A percentile compares a stretch with the other conserved stretches of the same genome.
These are phyloP conservation scores for Gentiana straminea DNA, from an alignment of 257 asterid species.

Conservation along the genomic window DNA sequence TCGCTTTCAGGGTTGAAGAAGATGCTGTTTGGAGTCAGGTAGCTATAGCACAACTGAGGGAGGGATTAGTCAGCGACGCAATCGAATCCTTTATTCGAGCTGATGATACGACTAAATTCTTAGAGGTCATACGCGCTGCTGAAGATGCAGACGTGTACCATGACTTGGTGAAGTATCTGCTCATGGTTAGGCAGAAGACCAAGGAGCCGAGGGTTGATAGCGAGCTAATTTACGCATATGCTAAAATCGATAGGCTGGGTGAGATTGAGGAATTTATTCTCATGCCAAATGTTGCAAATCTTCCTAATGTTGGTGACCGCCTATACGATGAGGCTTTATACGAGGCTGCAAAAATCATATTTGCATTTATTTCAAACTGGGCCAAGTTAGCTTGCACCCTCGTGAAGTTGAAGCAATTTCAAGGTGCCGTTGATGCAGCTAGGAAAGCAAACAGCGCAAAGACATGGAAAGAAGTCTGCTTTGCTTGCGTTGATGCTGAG, in stretches of 20 bases:
- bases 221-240: slow-evolving; percentile 95
- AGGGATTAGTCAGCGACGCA: slow-evolving; percentile 96
- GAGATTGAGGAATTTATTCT: slow-evolving; percentile 96
- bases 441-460: slow-evolving; percentile 95
- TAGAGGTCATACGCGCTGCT: slow-evolving; percentile 90
- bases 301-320: slow-evolving; percentile 97
- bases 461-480: slow-evolving; percentile 99
- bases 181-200: slow-evolving; percentile 94
- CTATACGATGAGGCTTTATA: slow-evolving; percentile 88
- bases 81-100: slow-evolving; percentile 97
- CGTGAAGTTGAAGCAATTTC: slow-evolving; percentile 89
- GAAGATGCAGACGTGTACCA: slow-evolving; percentile 81
- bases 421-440: slow-evolving; percentile 99
- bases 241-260: slow-evolving; percentile 88
- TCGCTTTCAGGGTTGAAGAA: slow-evolving; percentile 97
- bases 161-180: slow-evolving; percentile 90
- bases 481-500: slow-evolving; percentile 99
- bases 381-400: slow-evolving; percentile 88
- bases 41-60: slow-evolving; percentile 95
- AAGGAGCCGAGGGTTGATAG: slow-evolving; percentile 99
- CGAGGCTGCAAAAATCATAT: slow-evolving; percentile 95
- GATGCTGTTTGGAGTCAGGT: slow-evolving; percentile 99
- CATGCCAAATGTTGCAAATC: slow-evolving; percentile 99
- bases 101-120: slow-evolving; percentile 76
- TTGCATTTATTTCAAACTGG: slow-evolving; percentile 94